Percentiles rank a stretch among this genome's conserved stretches.
phyloP scores from a whole-genome alignment of 164 flowering plant species.

The Amborella trichopoda region DNA sequence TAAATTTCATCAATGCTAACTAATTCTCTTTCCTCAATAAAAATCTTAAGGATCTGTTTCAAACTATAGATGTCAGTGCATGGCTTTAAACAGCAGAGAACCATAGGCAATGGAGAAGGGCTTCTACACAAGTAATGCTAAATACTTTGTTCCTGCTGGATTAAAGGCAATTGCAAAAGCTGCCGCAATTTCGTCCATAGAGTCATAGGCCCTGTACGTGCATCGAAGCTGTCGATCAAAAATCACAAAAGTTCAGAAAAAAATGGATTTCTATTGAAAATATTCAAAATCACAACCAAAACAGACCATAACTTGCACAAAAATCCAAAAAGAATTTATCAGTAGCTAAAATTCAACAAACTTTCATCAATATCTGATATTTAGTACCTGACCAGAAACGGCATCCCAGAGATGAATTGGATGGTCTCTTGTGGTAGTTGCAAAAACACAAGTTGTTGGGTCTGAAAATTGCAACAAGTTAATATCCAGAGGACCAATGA shows the following conservation, averaged over 20 bases:
- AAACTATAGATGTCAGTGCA: no score
- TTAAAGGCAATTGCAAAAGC: constrained; percentile 86
- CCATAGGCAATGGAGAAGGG: no score
- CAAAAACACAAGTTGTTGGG: constrained; percentile 77
- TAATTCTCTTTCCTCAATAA: no score
- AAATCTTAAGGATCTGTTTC: no score
- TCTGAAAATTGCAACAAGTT: constrained; percentile 34
- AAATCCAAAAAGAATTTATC: neutral
- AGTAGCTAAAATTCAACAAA: neutral
- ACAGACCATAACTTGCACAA: neutral
- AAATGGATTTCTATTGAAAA: neutral
- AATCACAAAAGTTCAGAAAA: neutral
- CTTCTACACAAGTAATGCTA: neutral
- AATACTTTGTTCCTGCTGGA: constrained; percentile 67
- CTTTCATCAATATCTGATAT: neutral
- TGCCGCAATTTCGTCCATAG: constrained; percentile 93
- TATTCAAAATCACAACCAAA: neutral
- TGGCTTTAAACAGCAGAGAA: no score
- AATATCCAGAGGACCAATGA: no score
- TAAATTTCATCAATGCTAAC: no score
- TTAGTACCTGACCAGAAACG: constrained; percentile 63
- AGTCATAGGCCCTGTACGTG: constrained; percentile 92
- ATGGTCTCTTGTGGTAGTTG: constrained; percentile 88
- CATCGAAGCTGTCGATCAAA: constrained; percentile 67
- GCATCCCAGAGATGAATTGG: constrained; percentile 99